phyloP scores from a whole-genome alignment of 768 basidiomycete species.

The Russula sp. region DNA sequence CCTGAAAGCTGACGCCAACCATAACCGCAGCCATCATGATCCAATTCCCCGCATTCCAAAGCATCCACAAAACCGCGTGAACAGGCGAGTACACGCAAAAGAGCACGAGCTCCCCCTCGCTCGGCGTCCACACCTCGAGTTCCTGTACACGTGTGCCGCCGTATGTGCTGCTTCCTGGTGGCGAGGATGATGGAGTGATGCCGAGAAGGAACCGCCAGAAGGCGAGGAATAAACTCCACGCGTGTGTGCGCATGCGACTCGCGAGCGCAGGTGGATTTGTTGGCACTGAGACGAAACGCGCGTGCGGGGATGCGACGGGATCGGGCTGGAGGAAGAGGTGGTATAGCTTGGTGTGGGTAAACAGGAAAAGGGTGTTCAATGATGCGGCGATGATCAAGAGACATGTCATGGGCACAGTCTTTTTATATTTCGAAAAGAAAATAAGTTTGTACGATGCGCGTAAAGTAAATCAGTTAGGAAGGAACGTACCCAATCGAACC shows the following conservation, averaged over 20 bases:
- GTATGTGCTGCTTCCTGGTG: constrained; percentile 21
- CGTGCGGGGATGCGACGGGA: constrained; percentile 66
- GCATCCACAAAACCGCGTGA: constrained; percentile 71
- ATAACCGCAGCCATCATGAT: constrained; percentile 66
- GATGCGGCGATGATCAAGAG: constrained; percentile 54
- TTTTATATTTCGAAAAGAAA: neutral
- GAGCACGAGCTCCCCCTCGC: constrained; percentile 63
- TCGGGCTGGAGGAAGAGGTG: constrained; percentile 61
- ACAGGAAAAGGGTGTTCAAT: constrained; percentile 62
- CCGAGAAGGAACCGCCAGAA: constrained; percentile 69
- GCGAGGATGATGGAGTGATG: constrained; percentile 43
- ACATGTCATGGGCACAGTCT: constrained; percentile 66
- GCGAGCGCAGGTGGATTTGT: constrained; percentile 43
- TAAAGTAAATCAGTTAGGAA: neutral
- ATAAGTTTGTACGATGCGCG: neutral
- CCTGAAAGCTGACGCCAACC: constrained; percentile 64
- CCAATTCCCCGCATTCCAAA: constrained; percentile 71
- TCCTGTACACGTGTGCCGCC: constrained; percentile 57
- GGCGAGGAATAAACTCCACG: constrained; percentile 53
- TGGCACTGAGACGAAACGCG: constrained; percentile 58
- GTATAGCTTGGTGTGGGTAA: constrained; percentile 67
- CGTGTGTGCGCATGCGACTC: constrained; percentile 30
- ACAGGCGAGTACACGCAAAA: constrained; percentile 78
- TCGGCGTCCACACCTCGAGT: constrained; percentile 75
- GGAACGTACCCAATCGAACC: constrained; percentile 77